These are phyloP conservation scores for Lepidopterella palustris DNA, from an alignment of 495 filamentous ascomycete species.

Conservation along the genomic window DNA sequence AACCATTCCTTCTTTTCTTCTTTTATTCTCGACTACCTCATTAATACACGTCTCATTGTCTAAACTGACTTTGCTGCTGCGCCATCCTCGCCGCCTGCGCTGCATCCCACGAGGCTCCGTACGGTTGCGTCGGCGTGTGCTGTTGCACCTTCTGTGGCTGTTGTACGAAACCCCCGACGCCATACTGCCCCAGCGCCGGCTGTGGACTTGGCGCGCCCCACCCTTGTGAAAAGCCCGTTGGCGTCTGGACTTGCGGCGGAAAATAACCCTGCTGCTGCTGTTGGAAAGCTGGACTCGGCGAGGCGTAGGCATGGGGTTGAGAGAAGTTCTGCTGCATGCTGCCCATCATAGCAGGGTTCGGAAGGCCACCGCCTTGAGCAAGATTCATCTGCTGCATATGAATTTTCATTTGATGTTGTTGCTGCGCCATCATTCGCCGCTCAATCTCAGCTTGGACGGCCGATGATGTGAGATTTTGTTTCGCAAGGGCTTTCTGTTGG, in stretches of 20 bases:
- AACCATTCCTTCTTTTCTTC: constrained; percentile 21
- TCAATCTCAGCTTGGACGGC: constrained; percentile 28
- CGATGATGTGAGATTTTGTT: constrained; percentile 12
- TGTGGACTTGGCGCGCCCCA: constrained; percentile 17
- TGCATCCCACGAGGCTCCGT: constrained; percentile 25
- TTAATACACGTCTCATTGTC: neutral
- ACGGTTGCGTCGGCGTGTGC: constrained; percentile 12
- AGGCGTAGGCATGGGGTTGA: constrained; percentile 14
- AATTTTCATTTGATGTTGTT: constrained; percentile 23
- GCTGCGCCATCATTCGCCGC: constrained; percentile 16
- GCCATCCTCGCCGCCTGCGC: constrained; percentile 22
- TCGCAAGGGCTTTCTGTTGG: constrained; percentile 21
- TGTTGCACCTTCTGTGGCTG: constrained; percentile 12
- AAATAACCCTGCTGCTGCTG: constrained; percentile 25
- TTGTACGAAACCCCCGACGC: constrained; percentile 3
- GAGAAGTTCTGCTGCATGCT: constrained; percentile 9
- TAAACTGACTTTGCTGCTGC: constrained; percentile 13
- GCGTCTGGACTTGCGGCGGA: constrained; percentile 11
- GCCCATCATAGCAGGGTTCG: constrained; percentile 13
- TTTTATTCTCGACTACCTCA: constrained; percentile 28
- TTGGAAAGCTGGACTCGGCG: constrained; percentile 14
- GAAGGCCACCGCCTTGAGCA: constrained; percentile 9
- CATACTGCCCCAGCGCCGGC: constrained; percentile 18
- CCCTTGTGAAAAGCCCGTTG: too few relatives aligned
- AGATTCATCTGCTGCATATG: constrained; percentile 23